phyloP scores from a whole-genome alignment of 176 grass and related monocot species.

The Microstegium vimineum region DNA sequence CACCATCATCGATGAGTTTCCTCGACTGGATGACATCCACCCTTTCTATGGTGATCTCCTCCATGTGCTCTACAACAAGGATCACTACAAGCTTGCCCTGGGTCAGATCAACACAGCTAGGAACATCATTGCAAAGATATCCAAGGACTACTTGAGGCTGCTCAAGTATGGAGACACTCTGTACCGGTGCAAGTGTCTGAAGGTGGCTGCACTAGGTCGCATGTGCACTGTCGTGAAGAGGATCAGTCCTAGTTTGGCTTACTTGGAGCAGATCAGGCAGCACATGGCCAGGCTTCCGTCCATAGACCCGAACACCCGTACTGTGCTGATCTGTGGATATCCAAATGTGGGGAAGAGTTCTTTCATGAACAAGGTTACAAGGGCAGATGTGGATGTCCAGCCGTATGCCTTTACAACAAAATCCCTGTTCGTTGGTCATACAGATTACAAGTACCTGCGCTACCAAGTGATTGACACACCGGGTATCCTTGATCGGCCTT shows the following conservation, averaged over 20 bases:
- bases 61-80: constrained; percentile 77
- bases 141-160: constrained; percentile 67
- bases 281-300: constrained; percentile 78
- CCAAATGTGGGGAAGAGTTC: constrained; percentile 58
- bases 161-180: constrained; percentile 70
- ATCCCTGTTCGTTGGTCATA: constrained; percentile 62
- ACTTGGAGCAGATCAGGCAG: constrained; percentile 69
- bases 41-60: constrained; percentile 76
- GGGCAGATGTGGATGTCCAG: constrained; percentile 76
- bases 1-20: constrained; percentile 68
- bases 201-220: constrained; percentile 58
- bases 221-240: constrained; percentile 76
- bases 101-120: constrained; percentile 74
- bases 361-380: constrained; percentile 81
- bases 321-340: constrained; percentile 57
- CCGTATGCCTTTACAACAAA: constrained; percentile 63
- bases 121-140: constrained; percentile 67
- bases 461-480: constrained; percentile 90
- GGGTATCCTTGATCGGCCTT: constrained; percentile 69
- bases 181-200: constrained; percentile 71
- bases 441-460: constrained; percentile 76
- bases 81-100: constrained; percentile 84
- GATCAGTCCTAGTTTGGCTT: constrained; percentile 69
- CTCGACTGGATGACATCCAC: constrained; percentile 60
- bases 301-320: constrained; percentile 68